Evolutionary conservation across 2,329 filamentous ascomycete species (phyloP), one percentile per base, ranked within the genome.

Genomic region (Ilyonectria sp.): DNA sequence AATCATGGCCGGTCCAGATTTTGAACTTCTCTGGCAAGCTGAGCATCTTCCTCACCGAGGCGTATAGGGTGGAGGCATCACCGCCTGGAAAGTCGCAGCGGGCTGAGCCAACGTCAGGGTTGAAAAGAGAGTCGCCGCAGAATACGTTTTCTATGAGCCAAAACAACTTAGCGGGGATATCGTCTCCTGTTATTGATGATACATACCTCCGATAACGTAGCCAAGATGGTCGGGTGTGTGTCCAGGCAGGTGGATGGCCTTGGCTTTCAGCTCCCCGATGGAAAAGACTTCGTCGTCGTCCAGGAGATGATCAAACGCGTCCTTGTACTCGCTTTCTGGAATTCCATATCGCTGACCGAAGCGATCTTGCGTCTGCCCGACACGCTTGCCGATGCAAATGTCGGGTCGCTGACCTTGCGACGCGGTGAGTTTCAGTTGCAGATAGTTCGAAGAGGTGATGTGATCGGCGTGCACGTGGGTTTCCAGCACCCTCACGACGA

Each of bases 381-480:
- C 88, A 13, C 85, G 81, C 56, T 83, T 83, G 0, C 88, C 87
- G 26, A 89, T 89, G 35, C 86, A 82, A 21, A 90, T 84, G 0
- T 72, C 69, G 0, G 86, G 84, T 49, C 74, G 77, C 1, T 60
- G 43, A 1, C 74, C 78, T 49, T 84, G 80, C 0, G 59, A 55
- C 8, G 79, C 63, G 0, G 74, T 69, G 0, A 90, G 80, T 7
- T 75, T 76, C 0, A 76, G 74, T 70, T 89, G 87, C 0, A 92
- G 81, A 74, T 90, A 91, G 9, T 81, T 81, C 0, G 89, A 82
- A 0, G 89, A 85, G 1, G 87, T 90, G 1, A 91, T 72, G 69
- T 91, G 88, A 67, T 91, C 87, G 13, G 87, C 87, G 69, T 90
- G 86, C 1, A 82, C 85, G 73, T 91, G 89, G 0, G 90, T 91